A percentile compares a stretch with the other conserved stretches of the same genome.
phyloP scores from a whole-genome alignment of 495 filamentous ascomycete species.

The Annulohypoxylon moriforme region DNA sequence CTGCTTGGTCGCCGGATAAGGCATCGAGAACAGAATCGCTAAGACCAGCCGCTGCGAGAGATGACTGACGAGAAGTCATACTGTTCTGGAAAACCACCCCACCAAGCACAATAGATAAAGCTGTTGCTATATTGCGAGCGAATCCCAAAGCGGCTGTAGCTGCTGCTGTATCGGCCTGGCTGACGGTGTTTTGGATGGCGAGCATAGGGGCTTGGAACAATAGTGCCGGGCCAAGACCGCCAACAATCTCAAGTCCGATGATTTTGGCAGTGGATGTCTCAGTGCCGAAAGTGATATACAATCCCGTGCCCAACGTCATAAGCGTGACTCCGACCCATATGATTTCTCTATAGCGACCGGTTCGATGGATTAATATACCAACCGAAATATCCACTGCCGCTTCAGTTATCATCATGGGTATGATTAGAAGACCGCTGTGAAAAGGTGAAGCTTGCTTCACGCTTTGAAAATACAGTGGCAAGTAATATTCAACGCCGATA shows the following conservation, averaged over 20 bases:
- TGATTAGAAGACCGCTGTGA: conserved; percentile 75
- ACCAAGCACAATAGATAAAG: conserved; percentile 72
- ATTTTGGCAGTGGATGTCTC: conserved; percentile 61
- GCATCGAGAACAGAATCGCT: conserved; percentile 38
- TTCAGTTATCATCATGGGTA: conserved; percentile 68
- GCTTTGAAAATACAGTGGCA: conserved; percentile 77
- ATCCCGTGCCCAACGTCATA: conserved; percentile 66
- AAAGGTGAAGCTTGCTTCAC: conserved; percentile 77
- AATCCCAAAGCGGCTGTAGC: conserved; percentile 75
- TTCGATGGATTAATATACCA: conserved; percentile 68
- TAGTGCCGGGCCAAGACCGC: conserved; percentile 64
- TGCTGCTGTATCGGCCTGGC: conserved; percentile 70
- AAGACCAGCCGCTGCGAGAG: conserved; percentile 59
- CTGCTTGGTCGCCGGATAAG: conserved; percentile 57
- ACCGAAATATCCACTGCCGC: conserved; percentile 60
- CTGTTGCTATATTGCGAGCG: conserved; percentile 70
- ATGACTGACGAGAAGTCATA: conserved; percentile 58
- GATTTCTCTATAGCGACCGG: conserved; percentile 67
- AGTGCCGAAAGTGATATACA: conserved; percentile 63
- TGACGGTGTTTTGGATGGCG: conserved; percentile 71
- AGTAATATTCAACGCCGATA: conserved; percentile 69
- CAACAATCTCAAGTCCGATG: conserved; percentile 63
- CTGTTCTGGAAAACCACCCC: conserved; percentile 74
- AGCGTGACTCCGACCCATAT: conserved; percentile 63
- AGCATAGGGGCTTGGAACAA: conserved; percentile 74